Percentiles rank a stretch among this genome's conserved stretches.
Evolutionary conservation across 129 eudicot genomes (phyloP).

Genomic region (Pulicaria dysenterica): DNA sequence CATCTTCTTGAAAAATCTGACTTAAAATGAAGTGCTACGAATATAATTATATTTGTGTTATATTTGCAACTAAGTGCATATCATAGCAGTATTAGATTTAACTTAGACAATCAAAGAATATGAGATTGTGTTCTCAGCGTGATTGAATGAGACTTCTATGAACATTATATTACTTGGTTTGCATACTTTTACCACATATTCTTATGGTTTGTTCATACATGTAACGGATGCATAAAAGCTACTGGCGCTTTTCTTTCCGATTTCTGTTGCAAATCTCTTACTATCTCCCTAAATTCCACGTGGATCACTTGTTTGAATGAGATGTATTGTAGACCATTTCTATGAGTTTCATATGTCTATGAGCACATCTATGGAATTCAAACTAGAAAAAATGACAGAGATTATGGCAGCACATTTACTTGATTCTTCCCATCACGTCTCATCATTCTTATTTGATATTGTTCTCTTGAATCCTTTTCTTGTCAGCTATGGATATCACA

Average conservation of each 20-base stretch:
- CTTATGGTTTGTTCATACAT: background rate
- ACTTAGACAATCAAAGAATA: too few relatives aligned
- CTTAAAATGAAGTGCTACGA: too few relatives aligned
- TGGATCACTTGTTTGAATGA: background rate
- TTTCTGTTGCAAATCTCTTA: background rate
- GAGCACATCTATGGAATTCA: constrained; percentile 4
- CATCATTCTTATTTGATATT: constrained; percentile 19
- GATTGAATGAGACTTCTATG: too few relatives aligned
- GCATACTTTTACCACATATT: constrained; percentile 6
- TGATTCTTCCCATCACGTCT: background rate
- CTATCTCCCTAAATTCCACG: constrained; percentile 7
- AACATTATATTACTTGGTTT: background rate
- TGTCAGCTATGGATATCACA: constrained; percentile 45
- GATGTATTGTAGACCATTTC: background rate
- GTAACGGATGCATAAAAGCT: background rate
- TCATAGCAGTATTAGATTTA: too few relatives aligned
- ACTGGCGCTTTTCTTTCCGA: background rate
- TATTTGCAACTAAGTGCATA: too few relatives aligned
- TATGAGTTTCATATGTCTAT: background rate
- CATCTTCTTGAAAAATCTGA: too few relatives aligned
- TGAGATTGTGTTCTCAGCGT: too few relatives aligned
- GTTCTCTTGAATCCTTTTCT: constrained; percentile 24
- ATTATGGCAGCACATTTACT: background rate
- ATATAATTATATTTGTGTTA: too few relatives aligned
- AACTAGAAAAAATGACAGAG: background rate